Evolutionary conservation across 2,329 filamentous ascomycete genomes (phyloP).

Genomic region (Cytospora paraplurivora): DNA sequence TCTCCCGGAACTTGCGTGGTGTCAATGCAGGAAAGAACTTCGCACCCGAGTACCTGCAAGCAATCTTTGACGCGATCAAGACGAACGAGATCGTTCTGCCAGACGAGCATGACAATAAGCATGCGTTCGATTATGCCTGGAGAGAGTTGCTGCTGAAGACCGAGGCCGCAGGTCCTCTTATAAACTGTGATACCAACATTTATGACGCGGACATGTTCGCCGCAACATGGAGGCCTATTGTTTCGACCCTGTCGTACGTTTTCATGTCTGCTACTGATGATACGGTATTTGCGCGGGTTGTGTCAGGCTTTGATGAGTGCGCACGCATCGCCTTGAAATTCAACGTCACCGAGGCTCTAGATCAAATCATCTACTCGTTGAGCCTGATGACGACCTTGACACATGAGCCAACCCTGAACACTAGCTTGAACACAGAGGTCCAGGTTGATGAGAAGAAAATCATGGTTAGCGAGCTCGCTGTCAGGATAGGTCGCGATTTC

Average conservation of each 20-base stretch:
- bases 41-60: constrained; percentile 76
- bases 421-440: constrained; percentile 89
- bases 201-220: constrained; percentile 98
- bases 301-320: constrained; percentile 94
- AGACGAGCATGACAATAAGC: constrained; percentile 94
- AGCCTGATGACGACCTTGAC: constrained; percentile 89
- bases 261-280: constrained; percentile 99
- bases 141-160: constrained; percentile 89
- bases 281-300: constrained; percentile 88
- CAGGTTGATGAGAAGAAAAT: constrained; percentile 89
- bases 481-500: constrained; percentile 92
- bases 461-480: constrained; percentile 97
- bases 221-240: constrained; percentile 91
- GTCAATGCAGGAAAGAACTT: constrained; percentile 88
- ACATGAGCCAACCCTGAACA: constrained; percentile 75
- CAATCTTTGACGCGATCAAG: constrained; percentile 89
- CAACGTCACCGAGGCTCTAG: constrained; percentile 79
- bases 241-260: constrained; percentile 94
- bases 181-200: constrained; percentile 85
- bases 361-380: constrained; percentile 89
- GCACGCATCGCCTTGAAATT: constrained; percentile 89
- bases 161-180: constrained; percentile 70
- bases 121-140: constrained; percentile 97
- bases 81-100: constrained; percentile 94
- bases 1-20: constrained; percentile 85